A percentile compares a stretch with the other conserved stretches of the same genome.
phyloP scores from a whole-genome alignment of 2,329 filamentous ascomycete species.

The Leptodontidium sp. region DNA sequence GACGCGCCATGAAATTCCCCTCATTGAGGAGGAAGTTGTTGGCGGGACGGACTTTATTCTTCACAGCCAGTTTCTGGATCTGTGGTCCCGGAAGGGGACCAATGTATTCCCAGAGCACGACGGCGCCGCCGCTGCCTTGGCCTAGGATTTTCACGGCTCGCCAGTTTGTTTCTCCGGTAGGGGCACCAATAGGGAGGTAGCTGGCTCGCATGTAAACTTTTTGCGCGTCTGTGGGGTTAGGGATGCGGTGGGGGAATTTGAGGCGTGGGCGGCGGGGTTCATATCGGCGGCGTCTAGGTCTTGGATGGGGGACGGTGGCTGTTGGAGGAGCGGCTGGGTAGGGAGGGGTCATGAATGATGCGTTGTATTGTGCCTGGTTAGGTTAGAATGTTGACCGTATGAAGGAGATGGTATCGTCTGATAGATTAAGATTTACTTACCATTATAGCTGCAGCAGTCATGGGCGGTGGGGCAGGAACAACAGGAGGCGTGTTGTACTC shows the following conservation, averaged over 20 bases:
- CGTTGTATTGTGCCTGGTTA: neutral
- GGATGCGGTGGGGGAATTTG: neutral
- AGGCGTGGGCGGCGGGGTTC: neutral
- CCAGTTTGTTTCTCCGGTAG: neutral
- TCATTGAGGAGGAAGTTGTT: neutral
- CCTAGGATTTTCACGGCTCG: slow-evolving; percentile 15
- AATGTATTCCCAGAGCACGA: slow-evolving; percentile 15
- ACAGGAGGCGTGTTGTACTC: neutral
- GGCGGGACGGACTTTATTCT: neutral
- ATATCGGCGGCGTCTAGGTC: neutral
- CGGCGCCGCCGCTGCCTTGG: neutral
- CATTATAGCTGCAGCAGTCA: neutral
- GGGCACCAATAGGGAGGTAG: neutral
- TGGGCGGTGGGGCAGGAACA: neutral
- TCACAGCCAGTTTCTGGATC: neutral
- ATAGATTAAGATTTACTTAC: neutral
- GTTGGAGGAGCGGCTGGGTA: neutral
- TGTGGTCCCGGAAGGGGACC: neutral
- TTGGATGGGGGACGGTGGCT: neutral
- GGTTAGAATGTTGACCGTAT: neutral
- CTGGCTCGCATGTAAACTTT: neutral
- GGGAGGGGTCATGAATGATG: neutral
- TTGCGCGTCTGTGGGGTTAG: neutral
- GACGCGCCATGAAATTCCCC: neutral
- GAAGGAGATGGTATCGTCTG: too few relatives aligned